Percentiles rank a stretch among this genome's conserved stretches.
These are phyloP conservation scores for Microstegium vimineum DNA, from an alignment of 176 grass and related monocot species.

Conservation along the genomic window DNA sequence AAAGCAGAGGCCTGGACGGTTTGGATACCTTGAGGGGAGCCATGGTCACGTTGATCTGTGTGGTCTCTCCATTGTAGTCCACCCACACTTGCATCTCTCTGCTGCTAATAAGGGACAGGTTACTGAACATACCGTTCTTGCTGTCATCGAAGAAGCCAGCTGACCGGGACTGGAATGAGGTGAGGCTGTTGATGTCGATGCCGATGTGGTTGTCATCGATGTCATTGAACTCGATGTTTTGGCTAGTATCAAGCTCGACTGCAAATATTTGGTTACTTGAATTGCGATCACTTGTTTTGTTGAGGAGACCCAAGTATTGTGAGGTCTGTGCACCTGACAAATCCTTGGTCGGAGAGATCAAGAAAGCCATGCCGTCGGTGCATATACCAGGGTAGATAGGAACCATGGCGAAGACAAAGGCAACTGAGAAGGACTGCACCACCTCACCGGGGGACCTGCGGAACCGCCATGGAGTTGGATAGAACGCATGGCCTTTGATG, in stretches of 20 bases:
- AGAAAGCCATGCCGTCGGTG: neutral
- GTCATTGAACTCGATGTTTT: neutral
- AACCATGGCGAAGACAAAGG: neutral
- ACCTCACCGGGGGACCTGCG: neutral
- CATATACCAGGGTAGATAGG: neutral
- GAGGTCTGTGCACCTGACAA: neutral
- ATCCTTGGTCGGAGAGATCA: neutral
- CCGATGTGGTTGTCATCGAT: constrained; percentile 22
- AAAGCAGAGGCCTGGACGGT: neutral
- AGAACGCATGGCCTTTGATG: constrained; percentile 4
- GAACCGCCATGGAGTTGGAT: neutral
- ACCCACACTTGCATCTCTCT: neutral
- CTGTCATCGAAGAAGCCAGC: no score
- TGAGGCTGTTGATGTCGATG: constrained; percentile 11
- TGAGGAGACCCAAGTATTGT: constrained; percentile 14
- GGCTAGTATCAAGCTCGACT: neutral
- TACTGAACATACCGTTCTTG: no score
- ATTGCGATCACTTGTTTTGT: neutral
- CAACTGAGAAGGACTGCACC: neutral
- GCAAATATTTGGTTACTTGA: neutral
- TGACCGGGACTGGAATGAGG: neutral
- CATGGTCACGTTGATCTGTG: constrained; percentile 1
- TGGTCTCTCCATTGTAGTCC: neutral
- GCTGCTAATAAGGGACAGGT: no score
- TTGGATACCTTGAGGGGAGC: neutral